A percentile compares a stretch with the other conserved stretches of the same genome.
These are phyloP conservation scores for Forsythia viridissima DNA, from an alignment of 257 asterid species.

Conservation along the genomic window DNA sequence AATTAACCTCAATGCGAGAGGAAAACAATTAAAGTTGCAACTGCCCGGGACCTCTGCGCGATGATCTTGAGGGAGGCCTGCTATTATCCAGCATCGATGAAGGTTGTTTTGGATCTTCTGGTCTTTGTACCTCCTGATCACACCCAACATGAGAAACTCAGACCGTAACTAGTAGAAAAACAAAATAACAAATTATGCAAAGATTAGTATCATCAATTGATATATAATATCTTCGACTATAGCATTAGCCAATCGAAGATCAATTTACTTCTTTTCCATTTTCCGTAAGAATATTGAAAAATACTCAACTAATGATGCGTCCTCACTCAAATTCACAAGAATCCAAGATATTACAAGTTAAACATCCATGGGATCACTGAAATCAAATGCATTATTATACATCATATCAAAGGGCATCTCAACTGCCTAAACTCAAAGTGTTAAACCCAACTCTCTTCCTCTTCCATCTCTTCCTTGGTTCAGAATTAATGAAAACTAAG, in stretches of 20 bases:
- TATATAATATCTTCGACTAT: neutral
- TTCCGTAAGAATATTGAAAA: too few species aligned
- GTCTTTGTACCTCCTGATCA: conserved; percentile 67
- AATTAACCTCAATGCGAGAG: conserved; percentile 28
- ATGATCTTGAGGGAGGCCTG: conserved; percentile 70
- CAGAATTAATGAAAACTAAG: neutral
- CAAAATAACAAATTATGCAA: neutral
- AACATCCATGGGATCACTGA: neutral
- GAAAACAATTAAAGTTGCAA: conserved; percentile 46
- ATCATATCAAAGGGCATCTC: neutral
- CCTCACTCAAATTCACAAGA: neutral
- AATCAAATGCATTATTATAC: neutral
- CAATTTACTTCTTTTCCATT: neutral
- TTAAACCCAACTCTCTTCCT: neutral
- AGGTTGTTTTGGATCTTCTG: conserved; percentile 60
- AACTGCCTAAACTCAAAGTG: neutral
- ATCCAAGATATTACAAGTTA: neutral
- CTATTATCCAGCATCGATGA: conserved; percentile 40
- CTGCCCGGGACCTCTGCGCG: conserved; percentile 70
- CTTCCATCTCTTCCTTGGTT: neutral
- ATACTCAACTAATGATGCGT: neutral
- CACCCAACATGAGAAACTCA: conserved; percentile 14
- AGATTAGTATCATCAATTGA: neutral
- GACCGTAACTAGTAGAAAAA: neutral
- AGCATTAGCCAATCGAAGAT: neutral